Evolutionary conservation across 306 rosid species (phyloP), one percentile per base, ranked within the genome.

Genomic region (Corylus avellana): DNA sequence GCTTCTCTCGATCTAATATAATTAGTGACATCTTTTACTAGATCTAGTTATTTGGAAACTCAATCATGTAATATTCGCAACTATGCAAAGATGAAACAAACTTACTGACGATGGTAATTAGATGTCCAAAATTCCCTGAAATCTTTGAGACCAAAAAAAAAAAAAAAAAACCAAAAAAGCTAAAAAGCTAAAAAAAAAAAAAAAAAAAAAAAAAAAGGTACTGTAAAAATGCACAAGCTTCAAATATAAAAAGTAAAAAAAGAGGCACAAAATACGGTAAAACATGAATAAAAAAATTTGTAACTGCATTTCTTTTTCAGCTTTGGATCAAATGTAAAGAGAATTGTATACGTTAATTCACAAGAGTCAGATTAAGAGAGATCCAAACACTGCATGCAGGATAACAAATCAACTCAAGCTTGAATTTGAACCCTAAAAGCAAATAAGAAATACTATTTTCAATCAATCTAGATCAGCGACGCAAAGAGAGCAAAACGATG

Each of bases 401-500:
- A 49, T 22, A 48, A 67, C n/a, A 53, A 53, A 16, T n/a, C 22
- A 68, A 42, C 74, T 51, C 12, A 37, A 49, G 9, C 39, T 53
- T n/a, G 10, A 74, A 68, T 68, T 46, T 53, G 29, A 59, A 58
- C 58, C 8, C 3, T 2, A 46, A 49, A 27, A 35, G 16, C 75
- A 55, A 49, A 47, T 53, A 39, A 58, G 72, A 20, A 14, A 35
- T 27, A 20, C 54, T 18, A 27, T 35, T 14, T 13, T 35, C 59
- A 68, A 29, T 13, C 14, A 78, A 70, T 44, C 47, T 75, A 66
- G 64, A 7, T 12, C 37, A 42, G 44, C n/a, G 46, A 7, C 16
- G 25, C 5, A 9, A 55, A 29, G 78, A 75, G 70, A 62, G 82
- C 84, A 91, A 88, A 22, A 59, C 10, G 13, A 58, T 8, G 9